phyloP scores from a whole-genome alignment of 257 asterid genomes.

The Knoxia roxburghii region DNA sequence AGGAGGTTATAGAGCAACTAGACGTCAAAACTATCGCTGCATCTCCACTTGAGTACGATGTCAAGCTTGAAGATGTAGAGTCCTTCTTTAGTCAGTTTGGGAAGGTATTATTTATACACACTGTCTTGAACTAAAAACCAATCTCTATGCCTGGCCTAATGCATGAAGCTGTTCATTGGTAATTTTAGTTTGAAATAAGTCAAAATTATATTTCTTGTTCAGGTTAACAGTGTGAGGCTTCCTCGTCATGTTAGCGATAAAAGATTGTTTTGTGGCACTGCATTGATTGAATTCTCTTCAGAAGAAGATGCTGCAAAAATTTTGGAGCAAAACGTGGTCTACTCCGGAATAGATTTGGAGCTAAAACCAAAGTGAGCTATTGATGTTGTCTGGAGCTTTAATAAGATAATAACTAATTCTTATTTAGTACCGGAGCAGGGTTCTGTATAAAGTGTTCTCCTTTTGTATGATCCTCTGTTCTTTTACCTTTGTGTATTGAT shows the following conservation, averaged over 20 bases:
- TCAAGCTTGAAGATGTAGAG: slow-evolving; percentile 76
- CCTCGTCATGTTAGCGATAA: slow-evolving; percentile 94
- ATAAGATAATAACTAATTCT: background rate
- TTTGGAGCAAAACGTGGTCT: slow-evolving; percentile 61
- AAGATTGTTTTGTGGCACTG: slow-evolving; percentile 79
- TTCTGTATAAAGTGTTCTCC: background rate
- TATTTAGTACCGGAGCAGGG: too few relatives aligned
- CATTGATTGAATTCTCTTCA: slow-evolving; percentile 77
- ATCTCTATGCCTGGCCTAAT: background rate
- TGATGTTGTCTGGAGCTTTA: background rate
- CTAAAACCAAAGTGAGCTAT: slow-evolving; percentile 69
- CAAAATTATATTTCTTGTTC: slow-evolving; percentile 9
- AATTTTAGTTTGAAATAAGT: too few relatives aligned
- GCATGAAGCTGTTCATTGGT: too few relatives aligned
- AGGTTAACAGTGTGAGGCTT: slow-evolving; percentile 98
- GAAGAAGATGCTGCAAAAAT: slow-evolving; percentile 71
- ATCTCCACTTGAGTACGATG: slow-evolving; percentile 71
- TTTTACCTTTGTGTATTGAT: background rate
- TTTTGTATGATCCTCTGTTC: background rate
- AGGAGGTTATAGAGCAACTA: slow-evolving; percentile 74
- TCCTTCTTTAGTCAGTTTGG: slow-evolving; percentile 62
- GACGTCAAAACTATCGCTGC: slow-evolving; percentile 82
- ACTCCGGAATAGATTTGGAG: slow-evolving; percentile 73
- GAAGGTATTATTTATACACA: slow-evolving; percentile 37
- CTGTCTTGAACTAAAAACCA: background rate